Base-by-base conservation (phyloP, 352 stramenopile species). In the Peronospora belbahrii region DNA sequence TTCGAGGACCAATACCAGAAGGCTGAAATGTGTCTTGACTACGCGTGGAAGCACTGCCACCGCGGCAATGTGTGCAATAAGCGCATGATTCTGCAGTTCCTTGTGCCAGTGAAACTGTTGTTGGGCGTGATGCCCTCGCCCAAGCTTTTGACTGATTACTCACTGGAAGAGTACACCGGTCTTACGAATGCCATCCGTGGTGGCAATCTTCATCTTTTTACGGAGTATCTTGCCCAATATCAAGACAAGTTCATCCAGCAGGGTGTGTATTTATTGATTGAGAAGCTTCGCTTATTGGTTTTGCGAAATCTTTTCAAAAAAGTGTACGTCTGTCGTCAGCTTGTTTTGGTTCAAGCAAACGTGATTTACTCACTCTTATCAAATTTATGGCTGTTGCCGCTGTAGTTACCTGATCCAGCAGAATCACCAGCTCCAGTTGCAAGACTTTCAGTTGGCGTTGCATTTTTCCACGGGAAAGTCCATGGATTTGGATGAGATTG, bases 1-100 rank as follows among this genome's bases (percentile, higher is more conserved):
- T 98, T 97, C 64, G 90, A 98, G 71, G 94, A 98, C 75, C 81
- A 97, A 58, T 97, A 97, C 66, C 80, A 91, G 40, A 84, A 95
- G 62, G 94, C 94, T 18, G 91, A 97, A 57, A 80, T 74, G 40
- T 96, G 93, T 59, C 79, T 98, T 33, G 87, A 94, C 45, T 97
- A 95, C 59, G 92, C 92, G 14, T 94, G 95, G 72, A 76, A 77
- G 42, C 84, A 97, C 68, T 97, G 92, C 59, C 86, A 97, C 46
- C 66, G 73, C 48, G 61, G 60, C 24, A 79, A 92, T 28, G 43
- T 59, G 24, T 65, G 73, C 54, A 98, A 98, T 70, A 97, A 97
- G 56, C 79, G 82, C 34, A 88, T 91, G 53, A 98, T 97, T 64
- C 70, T 98, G 50, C 86, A 95, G 32, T 97, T 97, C 62, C 71